A percentile compares a stretch with the other conserved stretches of the same genome.
Evolutionary conservation across 1,284 basidiomycete genomes (phyloP).

Genomic region (Sphagnurus paluster): DNA sequence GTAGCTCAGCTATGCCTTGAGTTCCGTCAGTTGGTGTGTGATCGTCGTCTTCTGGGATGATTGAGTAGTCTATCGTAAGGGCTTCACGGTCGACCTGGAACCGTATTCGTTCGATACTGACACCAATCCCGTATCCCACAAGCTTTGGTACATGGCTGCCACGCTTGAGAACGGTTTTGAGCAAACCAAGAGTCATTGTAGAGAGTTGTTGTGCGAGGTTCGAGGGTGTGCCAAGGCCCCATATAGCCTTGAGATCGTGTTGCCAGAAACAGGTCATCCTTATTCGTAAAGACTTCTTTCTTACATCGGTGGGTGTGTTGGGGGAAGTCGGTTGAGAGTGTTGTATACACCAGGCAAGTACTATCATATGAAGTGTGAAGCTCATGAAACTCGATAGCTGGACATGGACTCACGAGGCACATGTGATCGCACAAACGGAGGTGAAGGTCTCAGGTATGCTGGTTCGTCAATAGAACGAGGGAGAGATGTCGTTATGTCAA

Average conservation of each 20-base stretch:
- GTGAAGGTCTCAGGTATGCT: slow-evolving; percentile 88
- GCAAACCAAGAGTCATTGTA: slow-evolving; percentile 77
- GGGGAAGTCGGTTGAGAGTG: slow-evolving; percentile 42
- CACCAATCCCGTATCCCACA: slow-evolving; percentile 78
- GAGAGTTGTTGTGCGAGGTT: slow-evolving; percentile 73
- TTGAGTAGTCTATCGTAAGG: slow-evolving; percentile 82
- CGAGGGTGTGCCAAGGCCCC: slow-evolving; percentile 70
- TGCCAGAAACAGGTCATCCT: slow-evolving; percentile 94
- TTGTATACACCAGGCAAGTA: slow-evolving; percentile 95
- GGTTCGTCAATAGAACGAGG: slow-evolving; percentile 93
- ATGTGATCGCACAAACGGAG: slow-evolving; percentile 92
- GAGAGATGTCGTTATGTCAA: slow-evolving; percentile 94
- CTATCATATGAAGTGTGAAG: slow-evolving; percentile 42
- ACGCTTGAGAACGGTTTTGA: slow-evolving; percentile 75
- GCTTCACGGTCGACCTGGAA: slow-evolving; percentile 85
- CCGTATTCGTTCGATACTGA: slow-evolving; percentile 74
- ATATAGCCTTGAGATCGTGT: slow-evolving; percentile 89
- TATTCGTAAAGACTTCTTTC: slow-evolving; percentile 44
- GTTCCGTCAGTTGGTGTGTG: slow-evolving; percentile 38
- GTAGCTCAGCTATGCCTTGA: slow-evolving; percentile 56
- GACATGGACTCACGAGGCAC: slow-evolving; percentile 62
- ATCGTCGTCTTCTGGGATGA: slow-evolving; percentile 78
- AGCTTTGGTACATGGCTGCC: slow-evolving; percentile 77
- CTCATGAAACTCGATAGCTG: slow-evolving; percentile 6
- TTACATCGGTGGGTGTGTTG: slow-evolving; percentile 26